Base-by-base conservation (phyloP, 116 monocot species). In the Zostera marina region DNA sequence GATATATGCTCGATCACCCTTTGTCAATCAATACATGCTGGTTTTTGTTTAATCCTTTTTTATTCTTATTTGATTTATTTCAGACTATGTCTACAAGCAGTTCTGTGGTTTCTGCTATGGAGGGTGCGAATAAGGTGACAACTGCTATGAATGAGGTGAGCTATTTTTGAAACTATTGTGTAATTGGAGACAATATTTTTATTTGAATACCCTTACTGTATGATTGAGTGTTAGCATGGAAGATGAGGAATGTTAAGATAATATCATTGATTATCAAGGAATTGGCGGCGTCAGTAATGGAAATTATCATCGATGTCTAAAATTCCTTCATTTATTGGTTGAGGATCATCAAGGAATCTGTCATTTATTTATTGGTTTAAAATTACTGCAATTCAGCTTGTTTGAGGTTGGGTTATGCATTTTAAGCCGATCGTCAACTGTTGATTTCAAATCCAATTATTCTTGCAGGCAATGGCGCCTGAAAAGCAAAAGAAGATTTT, bases 71-170 rank as follows among this genome's bases (percentile, higher is more conserved):
- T 40, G 23, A 13, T 59, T 21, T 61, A 43, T 52, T 41, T 16
- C 69, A 96, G 96, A 85, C 83, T 23, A 82, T 89, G 85, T 16
- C 74, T 80, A 85, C 96, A 19, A 80, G 68, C 57, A 76, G 78
- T 65, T 72, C 96, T 47, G 79, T 96, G 51, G 85, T 85, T 71
- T 51, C 66, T 55, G 96, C 82, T 32, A 74, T 96, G 69, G 62
- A 85, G 76, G 78, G 96, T 70, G 96, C 96, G 57, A 79, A 59
- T 42, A 89, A 83, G 66, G 89, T 89, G 54, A 96, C 89, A 80
- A 73, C 76, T 54, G 71, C 82, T 42, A 80, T 96, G 76, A 96
- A 89, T 61, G 79, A 96, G 85, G 96, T 96, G 39, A 53, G 11
- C 20, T 53, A 56, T 22, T 55, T 42, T 43, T 49, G 15, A 2